Evolutionary conservation across 306 rosid genomes (phyloP).

Genomic region (Mucuna pruriens): DNA sequence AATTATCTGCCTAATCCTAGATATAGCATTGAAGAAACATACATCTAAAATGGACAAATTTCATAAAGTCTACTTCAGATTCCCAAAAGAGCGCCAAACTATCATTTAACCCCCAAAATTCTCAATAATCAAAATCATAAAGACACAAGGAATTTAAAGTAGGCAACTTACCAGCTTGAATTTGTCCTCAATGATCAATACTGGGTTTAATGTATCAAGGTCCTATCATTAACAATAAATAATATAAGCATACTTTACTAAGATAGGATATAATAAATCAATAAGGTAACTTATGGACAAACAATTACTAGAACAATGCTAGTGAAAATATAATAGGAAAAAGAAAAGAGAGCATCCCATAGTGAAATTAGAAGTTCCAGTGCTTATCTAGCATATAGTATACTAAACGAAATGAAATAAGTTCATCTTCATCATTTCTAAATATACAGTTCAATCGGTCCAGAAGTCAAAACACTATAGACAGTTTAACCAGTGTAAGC

Average conservation of each 20-base stretch:
- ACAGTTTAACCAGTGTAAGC: not conserved
- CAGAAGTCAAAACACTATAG: not conserved
- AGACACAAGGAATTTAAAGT: not conserved
- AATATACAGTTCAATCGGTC: not conserved
- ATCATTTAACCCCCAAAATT: not conserved
- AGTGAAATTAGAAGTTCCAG: not conserved
- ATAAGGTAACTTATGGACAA: not conserved
- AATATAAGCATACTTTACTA: slow-evolving; percentile 26
- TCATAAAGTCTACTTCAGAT: slow-evolving; percentile 7
- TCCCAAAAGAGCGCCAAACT: slow-evolving; percentile 11
- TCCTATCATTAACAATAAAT: slow-evolving; percentile 55
- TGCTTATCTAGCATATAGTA: not conserved
- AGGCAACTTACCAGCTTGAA: slow-evolving; percentile 68
- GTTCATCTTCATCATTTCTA: not conserved
- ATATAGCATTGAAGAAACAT: not conserved
- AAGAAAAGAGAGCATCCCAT: not conserved
- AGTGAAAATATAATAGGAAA: not conserved
- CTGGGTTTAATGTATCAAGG: slow-evolving; percentile 77
- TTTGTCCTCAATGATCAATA: slow-evolving; percentile 65
- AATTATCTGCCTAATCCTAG: not conserved
- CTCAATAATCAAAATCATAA: slow-evolving; percentile 1
- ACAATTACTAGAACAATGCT: not conserved
- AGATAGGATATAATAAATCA: not conserved
- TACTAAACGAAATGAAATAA: not conserved
- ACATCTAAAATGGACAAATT: slow-evolving; percentile 13